Base-by-base conservation (phyloP, 768 basidiomycete species). In the Kwoniella dendrophila region DNA sequence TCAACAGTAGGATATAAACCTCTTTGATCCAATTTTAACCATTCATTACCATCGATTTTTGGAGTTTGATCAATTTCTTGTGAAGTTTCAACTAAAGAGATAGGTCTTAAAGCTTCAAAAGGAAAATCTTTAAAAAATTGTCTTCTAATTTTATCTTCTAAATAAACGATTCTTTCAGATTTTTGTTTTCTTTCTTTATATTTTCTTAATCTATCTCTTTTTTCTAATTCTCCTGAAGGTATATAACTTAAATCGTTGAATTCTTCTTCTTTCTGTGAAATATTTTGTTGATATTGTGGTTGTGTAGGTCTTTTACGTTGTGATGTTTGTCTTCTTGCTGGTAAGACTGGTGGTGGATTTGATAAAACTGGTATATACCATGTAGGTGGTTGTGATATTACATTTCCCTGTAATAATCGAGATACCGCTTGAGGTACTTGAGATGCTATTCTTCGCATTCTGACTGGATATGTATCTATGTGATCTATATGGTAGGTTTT, bases 81-180 rank as follows among this genome's bases (percentile, higher is more conserved):
- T n/a, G n/a, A n/a, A 16, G 83, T 83, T 80, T 99, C 96, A 0
- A 90, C 85, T 53, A 99, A 77, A 11, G 85, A 86, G 8, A 83
- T 82, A 1, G 92, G 86, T 43, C 94, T 83, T 79, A 94, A 90
- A 1, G 92, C 88, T 81, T 99, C 94, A 74, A 96, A 96, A 6
- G 96, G 93, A 77, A 96, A 94, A 81, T 99, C 96, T 41, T 83
- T 82, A 82, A 94, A 98, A 83, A 99, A 98, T 77, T 90, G 90
- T 56, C 86, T 83, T 34, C 96, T 86, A 60, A 98, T 82, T 64
- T 85, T 83, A 78, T 99, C 96, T 75, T 95, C 92, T 40, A 89
- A 61, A 75, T 93, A 96, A 56, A 82, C 82, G 52, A 98, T 84
- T 11, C 84, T 83, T 48, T 84, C 63, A 0, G 89, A 87, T 27